Base-by-base conservation (phyloP, 2,329 filamentous ascomycete species). In the Colletotrichum navitas region DNA sequence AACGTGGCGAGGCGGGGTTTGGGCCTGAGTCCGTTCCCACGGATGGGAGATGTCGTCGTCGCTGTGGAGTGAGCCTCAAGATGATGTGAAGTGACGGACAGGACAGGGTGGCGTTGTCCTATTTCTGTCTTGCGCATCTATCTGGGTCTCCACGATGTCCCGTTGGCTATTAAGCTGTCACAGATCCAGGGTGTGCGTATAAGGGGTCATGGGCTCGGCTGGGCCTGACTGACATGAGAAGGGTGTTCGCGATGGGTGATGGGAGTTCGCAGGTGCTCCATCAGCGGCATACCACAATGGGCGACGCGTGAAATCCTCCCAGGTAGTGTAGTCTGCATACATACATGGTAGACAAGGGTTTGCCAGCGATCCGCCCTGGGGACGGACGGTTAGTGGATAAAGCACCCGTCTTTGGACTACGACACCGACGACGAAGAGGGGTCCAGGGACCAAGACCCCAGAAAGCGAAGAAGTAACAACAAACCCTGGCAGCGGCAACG, bases 21-120 rank as follows among this genome's bases (percentile, higher is more conserved):
- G 58, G 26, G 26, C n/a, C 14, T 21, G 26, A 34, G 52, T 36
- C 32, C 32, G 12, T 55, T 32, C 26, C 34, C 10, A 14, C 16
- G 21, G 60, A 41, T 11, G 34, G 21, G 45, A 62, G n/a, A 52
- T 2, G 60, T 52, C 45, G 60, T 52, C 47, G 45, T 54, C 24
- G 47, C 12, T 1, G 47, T 63, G 47, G 61, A 63, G 41, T 43
- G 61, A 63, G 61, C 61, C 61, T 63, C 61, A 63, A 32, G 61
- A 63, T 8, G 58, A 63, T 8, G 58, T 18, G 34, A 63, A 47
- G 43, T 61, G 58, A 49, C 43, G 58, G 14, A 3, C 34, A 52
- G n/a, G 60, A 34, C 45, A 52, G 14, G 32, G 34, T 18, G 45
- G 11, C n/a, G 14, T 43, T 8, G 47, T 21, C 49, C 36, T 49